A percentile compares a stretch with the other conserved stretches of the same genome.
phyloP scores from a whole-genome alignment of 2,329 filamentous ascomycete species.

The Pseudocercospora crystallina region DNA sequence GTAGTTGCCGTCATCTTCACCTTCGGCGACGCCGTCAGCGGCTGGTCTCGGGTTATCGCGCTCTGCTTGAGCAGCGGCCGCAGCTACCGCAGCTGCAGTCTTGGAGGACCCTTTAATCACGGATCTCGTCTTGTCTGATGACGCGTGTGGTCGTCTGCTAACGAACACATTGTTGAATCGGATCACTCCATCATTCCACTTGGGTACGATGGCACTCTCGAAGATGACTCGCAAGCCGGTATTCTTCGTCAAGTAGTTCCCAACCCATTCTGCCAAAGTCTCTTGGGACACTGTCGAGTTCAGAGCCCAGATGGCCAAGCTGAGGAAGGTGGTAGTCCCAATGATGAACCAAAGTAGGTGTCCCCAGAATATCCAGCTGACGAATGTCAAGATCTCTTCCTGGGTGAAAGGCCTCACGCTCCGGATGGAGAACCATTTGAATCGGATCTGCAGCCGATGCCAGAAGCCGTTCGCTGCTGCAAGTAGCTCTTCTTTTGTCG shows the following conservation, averaged over 20 bases:
- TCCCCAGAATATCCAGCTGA: constrained; percentile 91
- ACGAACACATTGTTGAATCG: constrained; percentile 97
- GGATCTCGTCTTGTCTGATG: constrained; percentile 44
- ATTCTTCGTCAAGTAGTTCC: constrained; percentile 91
- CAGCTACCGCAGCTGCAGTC: constrained; percentile 80
- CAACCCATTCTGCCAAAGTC: constrained; percentile 88
- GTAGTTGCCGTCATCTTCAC: constrained; percentile 92
- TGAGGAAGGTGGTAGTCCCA: constrained; percentile 96
- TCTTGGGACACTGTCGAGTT: constrained; percentile 98
- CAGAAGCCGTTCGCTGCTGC: constrained; percentile 90
- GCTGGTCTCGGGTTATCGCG: constrained; percentile 42
- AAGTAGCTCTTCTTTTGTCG: constrained; percentile 89
- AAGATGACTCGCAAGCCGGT: constrained; percentile 93
- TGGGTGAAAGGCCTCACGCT: constrained; percentile 92
- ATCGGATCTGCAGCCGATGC: constrained; percentile 82
- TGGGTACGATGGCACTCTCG: constrained; percentile 95
- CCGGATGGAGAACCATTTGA: constrained; percentile 97
- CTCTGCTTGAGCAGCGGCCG: constrained; percentile 62
- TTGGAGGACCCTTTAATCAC: constrained; percentile 90
- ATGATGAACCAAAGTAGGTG: constrained; percentile 95
- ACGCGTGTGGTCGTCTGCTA: constrained; percentile 76
- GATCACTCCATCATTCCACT: constrained; percentile 93
- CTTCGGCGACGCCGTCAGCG: constrained; percentile 41
- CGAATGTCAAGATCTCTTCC: constrained; percentile 93
- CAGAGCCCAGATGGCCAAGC: constrained; percentile 81